Evolutionary conservation across 306 rosid species (phyloP).

Genomic region (Myrica gale): DNA sequence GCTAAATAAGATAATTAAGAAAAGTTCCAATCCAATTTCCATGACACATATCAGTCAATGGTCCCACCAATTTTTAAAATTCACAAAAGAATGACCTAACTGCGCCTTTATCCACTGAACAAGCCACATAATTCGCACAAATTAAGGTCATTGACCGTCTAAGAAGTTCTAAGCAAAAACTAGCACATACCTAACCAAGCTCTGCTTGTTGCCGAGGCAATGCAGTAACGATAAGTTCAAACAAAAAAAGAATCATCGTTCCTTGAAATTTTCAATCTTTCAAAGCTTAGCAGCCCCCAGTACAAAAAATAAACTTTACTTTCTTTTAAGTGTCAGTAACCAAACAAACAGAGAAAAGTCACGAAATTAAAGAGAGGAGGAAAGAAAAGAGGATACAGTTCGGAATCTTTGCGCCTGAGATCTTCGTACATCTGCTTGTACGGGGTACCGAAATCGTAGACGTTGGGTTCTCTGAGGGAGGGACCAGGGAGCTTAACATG

Average conservation of each 20-base stretch:
- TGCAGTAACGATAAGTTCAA: not conserved
- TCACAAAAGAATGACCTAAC: not conserved
- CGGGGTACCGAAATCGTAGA: slow-evolving; percentile 94
- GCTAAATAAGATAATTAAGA: not conserved
- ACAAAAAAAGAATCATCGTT: no score
- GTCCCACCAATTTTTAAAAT: not conserved
- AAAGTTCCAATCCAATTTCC: not conserved
- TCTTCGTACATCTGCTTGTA: slow-evolving; percentile 86
- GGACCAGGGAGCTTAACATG: slow-evolving; percentile 99
- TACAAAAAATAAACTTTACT: not conserved
- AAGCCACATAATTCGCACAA: not conserved
- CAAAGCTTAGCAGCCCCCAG: not conserved
- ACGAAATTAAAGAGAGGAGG: not conserved
- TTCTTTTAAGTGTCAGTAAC: not conserved
- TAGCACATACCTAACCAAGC: not conserved
- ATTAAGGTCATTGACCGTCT: not conserved
- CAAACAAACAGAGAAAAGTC: slow-evolving; percentile 8
- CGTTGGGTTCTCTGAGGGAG: slow-evolving; percentile 90
- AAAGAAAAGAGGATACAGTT: slow-evolving; percentile 61
- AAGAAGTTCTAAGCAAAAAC: not conserved
- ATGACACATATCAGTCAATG: no score
- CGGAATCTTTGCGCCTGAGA: slow-evolving; percentile 86
- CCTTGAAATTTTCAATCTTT: not conserved
- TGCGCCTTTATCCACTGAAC: not conserved
- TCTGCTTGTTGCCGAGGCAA: not conserved